phyloP scores from a whole-genome alignment of 371 early-diverging fungal species.

The Lichtheimia hyalospora region DNA sequence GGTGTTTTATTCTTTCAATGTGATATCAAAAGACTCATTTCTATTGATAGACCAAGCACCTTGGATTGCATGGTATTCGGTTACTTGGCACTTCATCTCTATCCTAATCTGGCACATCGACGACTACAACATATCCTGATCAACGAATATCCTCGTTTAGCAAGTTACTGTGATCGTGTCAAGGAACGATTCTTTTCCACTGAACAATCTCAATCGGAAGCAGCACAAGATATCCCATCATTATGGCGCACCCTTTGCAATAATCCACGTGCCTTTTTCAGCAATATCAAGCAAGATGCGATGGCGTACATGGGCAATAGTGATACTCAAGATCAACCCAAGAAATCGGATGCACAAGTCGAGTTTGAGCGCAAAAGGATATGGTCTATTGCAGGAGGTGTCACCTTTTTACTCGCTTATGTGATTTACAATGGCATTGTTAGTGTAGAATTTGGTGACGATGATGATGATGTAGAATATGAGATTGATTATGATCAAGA shows the following conservation, averaged over 20 bases:
- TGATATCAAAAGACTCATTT: background rate
- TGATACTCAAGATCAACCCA: constrained; percentile 25
- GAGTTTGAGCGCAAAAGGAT: constrained; percentile 64
- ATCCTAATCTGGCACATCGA: constrained; percentile 64
- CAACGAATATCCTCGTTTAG: constrained; percentile 60
- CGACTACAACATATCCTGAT: constrained; percentile 59
- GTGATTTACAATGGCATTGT: constrained; percentile 59
- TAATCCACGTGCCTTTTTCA: constrained; percentile 50
- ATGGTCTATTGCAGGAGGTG: constrained; percentile 59
- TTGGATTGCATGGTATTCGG: constrained; percentile 74
- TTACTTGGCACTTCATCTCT: constrained; percentile 63
- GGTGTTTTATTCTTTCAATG: background rate
- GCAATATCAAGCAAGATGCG: constrained; percentile 36
- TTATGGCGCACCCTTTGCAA: constrained; percentile 49
- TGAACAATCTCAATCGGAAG: constrained; percentile 18
- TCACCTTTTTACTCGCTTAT: constrained; percentile 54
- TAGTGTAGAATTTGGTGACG: constrained; percentile 46
- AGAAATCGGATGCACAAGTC: constrained; percentile 49
- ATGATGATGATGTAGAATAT: constrained; percentile 20
- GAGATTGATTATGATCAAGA: constrained; percentile 20
- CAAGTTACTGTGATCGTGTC: constrained; percentile 60
- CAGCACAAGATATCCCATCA: constrained; percentile 52
- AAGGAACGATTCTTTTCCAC: constrained; percentile 21
- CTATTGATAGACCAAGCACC: constrained; percentile 45
- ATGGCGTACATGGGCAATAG: constrained; percentile 31